Evolutionary conservation across 306 rosid species (phyloP).

Genomic region (Heteromeles arbutifolia): DNA sequence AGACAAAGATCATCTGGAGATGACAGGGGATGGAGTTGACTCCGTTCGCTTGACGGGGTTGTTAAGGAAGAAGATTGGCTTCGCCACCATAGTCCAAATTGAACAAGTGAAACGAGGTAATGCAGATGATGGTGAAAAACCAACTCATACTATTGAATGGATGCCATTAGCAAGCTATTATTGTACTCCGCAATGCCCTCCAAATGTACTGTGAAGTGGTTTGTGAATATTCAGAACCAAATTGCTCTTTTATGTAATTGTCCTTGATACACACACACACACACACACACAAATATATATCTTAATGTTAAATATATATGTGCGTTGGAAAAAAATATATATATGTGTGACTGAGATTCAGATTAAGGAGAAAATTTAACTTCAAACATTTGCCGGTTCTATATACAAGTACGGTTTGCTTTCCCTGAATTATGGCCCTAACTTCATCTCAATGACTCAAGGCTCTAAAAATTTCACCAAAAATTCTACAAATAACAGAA

Average conservation of each 20-base stretch:
- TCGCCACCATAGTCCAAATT: neutral
- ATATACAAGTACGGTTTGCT: neutral
- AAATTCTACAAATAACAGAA: neutral
- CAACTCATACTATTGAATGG: neutral
- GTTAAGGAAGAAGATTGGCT: conserved; percentile 9
- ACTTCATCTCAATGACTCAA: neutral
- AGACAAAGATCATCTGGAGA: conserved; percentile 21
- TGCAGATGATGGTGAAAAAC: neutral
- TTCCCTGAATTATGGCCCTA: neutral
- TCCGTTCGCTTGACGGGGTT: conserved; percentile 7
- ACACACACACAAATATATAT: too few relatives aligned
- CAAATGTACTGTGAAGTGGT: neutral
- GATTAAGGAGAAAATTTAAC: neutral
- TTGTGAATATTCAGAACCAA: neutral
- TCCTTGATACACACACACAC: neutral
- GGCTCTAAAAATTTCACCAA: neutral
- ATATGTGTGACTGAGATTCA: neutral
- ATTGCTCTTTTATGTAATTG: neutral
- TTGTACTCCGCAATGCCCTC: neutral
- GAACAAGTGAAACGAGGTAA: neutral
- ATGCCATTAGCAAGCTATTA: neutral
- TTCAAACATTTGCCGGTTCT: neutral
- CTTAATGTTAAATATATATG: too few relatives aligned
- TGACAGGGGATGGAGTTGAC: conserved; percentile 14
- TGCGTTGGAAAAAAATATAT: too few relatives aligned